A percentile compares a stretch with the other conserved stretches of the same genome.
phyloP scores from a whole-genome alignment of 352 stramenopile species.

The Blastocystis sp. region DNA sequence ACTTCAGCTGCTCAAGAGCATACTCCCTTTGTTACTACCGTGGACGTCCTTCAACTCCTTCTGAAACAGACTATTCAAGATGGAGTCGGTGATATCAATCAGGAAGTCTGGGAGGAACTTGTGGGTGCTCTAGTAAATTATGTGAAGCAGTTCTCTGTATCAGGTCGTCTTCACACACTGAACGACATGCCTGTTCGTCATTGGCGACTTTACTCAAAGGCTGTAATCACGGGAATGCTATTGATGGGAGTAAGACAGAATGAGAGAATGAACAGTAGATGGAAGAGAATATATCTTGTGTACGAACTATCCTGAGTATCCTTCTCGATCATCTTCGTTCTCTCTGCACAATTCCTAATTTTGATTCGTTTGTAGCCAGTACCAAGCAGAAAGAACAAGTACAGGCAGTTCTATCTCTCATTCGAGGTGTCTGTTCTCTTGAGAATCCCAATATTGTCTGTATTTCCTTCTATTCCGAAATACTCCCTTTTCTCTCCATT shows the following conservation, averaged over 20 bases:
- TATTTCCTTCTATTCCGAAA: neutral
- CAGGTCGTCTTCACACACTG: neutral
- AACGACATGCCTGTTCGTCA: constrained; percentile 26
- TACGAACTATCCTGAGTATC: neutral
- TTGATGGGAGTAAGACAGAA: neutral
- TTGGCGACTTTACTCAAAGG: neutral
- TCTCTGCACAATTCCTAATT: neutral
- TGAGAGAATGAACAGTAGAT: neutral
- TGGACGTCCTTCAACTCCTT: neutral
- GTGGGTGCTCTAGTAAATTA: neutral
- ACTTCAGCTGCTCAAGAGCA: neutral
- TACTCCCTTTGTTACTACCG: neutral
- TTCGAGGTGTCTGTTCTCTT: neutral
- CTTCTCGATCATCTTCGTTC: neutral
- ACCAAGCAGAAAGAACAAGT: neutral
- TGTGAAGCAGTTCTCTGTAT: neutral
- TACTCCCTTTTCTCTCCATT: neutral
- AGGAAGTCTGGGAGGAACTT: neutral
- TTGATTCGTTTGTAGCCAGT: neutral
- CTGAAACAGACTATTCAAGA: neutral
- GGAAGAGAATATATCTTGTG: neutral
- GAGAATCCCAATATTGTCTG: neutral
- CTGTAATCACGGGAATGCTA: neutral
- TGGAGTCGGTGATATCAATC: neutral
- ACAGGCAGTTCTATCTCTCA: neutral